phyloP scores from a whole-genome alignment of 2,329 filamentous ascomycete species.

The Aspergillus quadrilineatus region DNA sequence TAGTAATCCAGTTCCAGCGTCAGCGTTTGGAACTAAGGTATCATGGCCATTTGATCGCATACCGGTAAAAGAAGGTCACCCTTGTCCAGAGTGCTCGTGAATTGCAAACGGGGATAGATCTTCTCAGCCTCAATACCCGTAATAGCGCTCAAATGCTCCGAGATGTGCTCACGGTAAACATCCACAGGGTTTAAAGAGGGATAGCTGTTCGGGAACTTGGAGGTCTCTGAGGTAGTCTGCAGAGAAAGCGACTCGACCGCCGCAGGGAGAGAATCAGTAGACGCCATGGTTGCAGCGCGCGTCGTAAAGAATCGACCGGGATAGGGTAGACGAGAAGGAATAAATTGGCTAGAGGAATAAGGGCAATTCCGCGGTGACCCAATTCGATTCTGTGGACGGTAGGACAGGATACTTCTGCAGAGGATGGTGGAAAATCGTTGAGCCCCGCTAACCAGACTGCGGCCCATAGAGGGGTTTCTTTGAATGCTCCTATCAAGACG shows the following conservation, averaged over 20 bases:
- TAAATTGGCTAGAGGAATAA: conserved; percentile 9
- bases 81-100: conserved; percentile 49
- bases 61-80: conserved; percentile 47
- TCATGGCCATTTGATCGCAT: conserved; percentile 19
- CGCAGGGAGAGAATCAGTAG: conserved; percentile 33
- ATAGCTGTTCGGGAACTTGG: conserved; percentile 43
- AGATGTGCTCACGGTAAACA: conserved; percentile 48
- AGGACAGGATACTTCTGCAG: conserved; percentile 22
- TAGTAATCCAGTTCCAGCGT: conserved; percentile 19
- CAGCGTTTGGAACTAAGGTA: conserved; percentile 6
- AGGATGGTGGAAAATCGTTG: conserved; percentile 36
- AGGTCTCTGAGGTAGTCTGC: conserved; percentile 40
- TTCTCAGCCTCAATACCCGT: conserved; percentile 41
- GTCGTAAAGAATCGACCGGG: conserved; percentile 11
- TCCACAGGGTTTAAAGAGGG: conserved; percentile 49
- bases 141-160: conserved; percentile 40
- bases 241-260: conserved; percentile 42
- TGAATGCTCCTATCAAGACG: conserved; percentile 1
- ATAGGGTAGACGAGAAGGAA: conserved; percentile 7
- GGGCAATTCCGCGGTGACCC: conserved; percentile 22
- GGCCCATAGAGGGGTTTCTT: conserved; percentile 38
- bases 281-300: conserved; percentile 32
- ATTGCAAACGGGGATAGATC: conserved; percentile 43
- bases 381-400: conserved; percentile 14
- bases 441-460: conserved; percentile 40